Evolutionary conservation across 1,284 basidiomycete species (phyloP).

Genomic region (Tylopilus sp.): DNA sequence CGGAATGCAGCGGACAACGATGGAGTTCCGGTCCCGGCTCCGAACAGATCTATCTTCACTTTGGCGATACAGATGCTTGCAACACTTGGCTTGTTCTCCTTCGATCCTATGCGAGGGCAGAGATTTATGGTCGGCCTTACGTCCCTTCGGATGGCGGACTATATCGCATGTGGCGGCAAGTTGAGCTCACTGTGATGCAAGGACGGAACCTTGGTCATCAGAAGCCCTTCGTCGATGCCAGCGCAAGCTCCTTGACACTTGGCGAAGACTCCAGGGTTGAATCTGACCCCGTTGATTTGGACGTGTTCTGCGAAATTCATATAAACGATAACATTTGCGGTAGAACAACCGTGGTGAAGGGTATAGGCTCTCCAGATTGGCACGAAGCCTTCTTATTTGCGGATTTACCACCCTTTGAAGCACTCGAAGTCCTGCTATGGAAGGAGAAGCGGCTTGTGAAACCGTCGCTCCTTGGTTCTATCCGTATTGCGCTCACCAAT

Average conservation of each 20-base stretch:
- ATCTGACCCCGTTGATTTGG: conserved; percentile 54
- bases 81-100: conserved; percentile 71
- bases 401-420: conserved; percentile 68
- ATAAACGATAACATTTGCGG: conserved; percentile 61
- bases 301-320: conserved; percentile 66
- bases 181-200: conserved; percentile 64
- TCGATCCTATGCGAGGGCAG: conserved; percentile 69
- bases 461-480: conserved; percentile 52
- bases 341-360: conserved; percentile 66
- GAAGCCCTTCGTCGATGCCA: conserved; percentile 31
- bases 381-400: conserved; percentile 70
- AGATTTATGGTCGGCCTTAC: conserved; percentile 63
- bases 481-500: conserved; percentile 61
- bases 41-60: conserved; percentile 70
- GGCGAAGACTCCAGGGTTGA: conserved; percentile 39
- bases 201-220: conserved; percentile 61
- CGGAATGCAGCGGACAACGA: conserved; percentile 49
- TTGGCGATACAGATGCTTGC: conserved; percentile 53
- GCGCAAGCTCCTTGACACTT: conserved; percentile 21
- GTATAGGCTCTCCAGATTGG: conserved; percentile 64
- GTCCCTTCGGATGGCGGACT: conserved; percentile 62
- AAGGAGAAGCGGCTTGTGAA: conserved; percentile 61
- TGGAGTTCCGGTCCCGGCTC: conserved; percentile 50
- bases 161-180: conserved; percentile 80
- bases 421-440: conserved; percentile 59